A percentile compares a stretch with the other conserved stretches of the same genome.
phyloP scores from a whole-genome alignment of 2,329 filamentous ascomycete genomes.

The Aspergillus eucalypticola region DNA sequence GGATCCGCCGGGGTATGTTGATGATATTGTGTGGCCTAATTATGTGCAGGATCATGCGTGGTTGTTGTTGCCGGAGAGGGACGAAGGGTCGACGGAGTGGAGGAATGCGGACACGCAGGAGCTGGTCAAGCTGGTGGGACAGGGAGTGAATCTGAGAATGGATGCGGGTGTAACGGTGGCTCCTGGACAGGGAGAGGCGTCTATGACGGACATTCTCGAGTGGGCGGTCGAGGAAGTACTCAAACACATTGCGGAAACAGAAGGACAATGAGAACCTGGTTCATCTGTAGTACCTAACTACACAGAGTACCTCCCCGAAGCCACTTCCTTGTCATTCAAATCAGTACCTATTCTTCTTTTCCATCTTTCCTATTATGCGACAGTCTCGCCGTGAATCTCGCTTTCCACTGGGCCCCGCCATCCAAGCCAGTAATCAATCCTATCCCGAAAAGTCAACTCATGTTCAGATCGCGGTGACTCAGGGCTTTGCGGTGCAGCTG shows the following conservation, averaged over 20 bases:
- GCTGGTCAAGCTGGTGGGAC: slow-evolving; percentile 32
- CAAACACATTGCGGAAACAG: slow-evolving; percentile 26
- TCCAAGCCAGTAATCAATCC: slow-evolving; percentile 35
- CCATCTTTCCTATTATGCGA: not conserved
- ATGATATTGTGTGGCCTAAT: slow-evolving; percentile 93
- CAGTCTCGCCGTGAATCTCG: not conserved
- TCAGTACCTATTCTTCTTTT: not conserved
- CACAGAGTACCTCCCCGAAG: not conserved
- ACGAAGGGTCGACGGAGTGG: slow-evolving; percentile 45
- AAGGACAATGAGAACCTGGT: not conserved
- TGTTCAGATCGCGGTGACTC: not conserved
- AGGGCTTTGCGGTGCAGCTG: not conserved
- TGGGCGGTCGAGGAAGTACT: slow-evolving; percentile 70
- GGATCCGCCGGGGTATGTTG: slow-evolving; percentile 91
- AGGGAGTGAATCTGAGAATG: slow-evolving; percentile 46
- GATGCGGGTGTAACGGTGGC: slow-evolving; percentile 48
- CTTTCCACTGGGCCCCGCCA: slow-evolving; percentile 31
- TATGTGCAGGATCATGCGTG: slow-evolving; percentile 80
- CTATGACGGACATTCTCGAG: slow-evolving; percentile 63
- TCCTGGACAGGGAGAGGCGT: slow-evolving; percentile 54
- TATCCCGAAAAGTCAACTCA: slow-evolving; percentile 25
- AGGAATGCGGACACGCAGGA: slow-evolving; percentile 23
- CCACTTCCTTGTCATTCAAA: not conserved
- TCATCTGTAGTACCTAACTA: not conserved
- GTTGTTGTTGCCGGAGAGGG: slow-evolving; percentile 68